Evolutionary conservation across 768 basidiomycete genomes (phyloP).

Genomic region (Suillus lakei): DNA sequence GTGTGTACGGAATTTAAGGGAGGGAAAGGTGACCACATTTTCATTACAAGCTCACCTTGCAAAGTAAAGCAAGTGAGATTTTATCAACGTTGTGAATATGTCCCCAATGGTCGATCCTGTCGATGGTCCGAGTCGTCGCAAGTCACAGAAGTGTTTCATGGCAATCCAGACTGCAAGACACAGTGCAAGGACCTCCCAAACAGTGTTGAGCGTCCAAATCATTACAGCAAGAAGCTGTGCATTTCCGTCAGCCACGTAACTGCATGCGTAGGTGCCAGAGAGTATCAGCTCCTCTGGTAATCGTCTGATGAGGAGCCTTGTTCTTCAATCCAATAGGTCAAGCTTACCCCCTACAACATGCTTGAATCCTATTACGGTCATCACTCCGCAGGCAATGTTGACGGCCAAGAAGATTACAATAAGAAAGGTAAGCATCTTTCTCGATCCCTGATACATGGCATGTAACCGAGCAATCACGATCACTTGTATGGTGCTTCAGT

Average conservation of each 20-base stretch:
- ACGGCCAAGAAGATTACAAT: background rate
- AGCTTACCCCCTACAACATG: background rate
- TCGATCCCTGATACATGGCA: background rate
- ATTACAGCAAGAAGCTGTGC: background rate
- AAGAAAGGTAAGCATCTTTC: background rate
- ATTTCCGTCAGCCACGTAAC: background rate
- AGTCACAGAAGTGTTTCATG: background rate
- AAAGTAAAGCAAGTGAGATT: background rate
- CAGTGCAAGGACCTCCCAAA: background rate
- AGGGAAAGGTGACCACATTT: background rate
- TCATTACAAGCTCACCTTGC: background rate
- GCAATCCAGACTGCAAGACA: background rate
- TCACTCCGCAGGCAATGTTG: background rate
- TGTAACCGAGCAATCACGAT: background rate
- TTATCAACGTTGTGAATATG: background rate
- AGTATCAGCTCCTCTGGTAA: background rate
- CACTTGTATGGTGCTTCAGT: background rate
- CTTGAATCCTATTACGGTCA: background rate
- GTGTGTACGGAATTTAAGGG: background rate
- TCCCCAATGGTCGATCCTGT: background rate
- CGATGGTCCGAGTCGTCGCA: background rate
- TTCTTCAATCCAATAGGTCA: background rate
- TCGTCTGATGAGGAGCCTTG: background rate
- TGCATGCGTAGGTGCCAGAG: background rate
- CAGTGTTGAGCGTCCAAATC: background rate